Conservation (phyloP, 768 basidiomycete species). For the Termitomyces sp. region DNA sequence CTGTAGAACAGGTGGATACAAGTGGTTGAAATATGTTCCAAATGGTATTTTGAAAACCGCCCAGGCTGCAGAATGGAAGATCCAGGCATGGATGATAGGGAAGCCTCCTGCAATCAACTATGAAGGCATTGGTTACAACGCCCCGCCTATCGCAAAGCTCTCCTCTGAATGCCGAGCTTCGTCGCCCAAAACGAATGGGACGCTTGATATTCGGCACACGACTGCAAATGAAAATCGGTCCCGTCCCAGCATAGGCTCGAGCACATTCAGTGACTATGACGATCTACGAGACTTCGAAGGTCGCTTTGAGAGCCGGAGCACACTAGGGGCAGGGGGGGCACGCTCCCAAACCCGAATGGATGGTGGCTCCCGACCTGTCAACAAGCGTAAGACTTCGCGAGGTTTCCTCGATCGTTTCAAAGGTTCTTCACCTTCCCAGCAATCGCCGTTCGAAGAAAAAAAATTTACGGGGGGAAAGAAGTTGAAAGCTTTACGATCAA, state of each 20-base stretch:
- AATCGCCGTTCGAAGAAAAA: slow-evolving; percentile 37
- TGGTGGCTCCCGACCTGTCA: slow-evolving; percentile 31
- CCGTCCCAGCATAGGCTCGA: slow-evolving; percentile 68
- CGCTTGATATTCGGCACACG: slow-evolving; percentile 25
- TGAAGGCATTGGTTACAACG: slow-evolving; percentile 81
- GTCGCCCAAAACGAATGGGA: slow-evolving; percentile 23
- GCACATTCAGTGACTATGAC: slow-evolving; percentile 81
- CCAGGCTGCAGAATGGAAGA: slow-evolving; percentile 95
- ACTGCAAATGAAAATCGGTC: slow-evolving; percentile 34
- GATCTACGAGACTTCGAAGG: slow-evolving; percentile 85
- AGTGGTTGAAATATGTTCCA: slow-evolving; percentile 96
- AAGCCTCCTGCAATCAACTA: slow-evolving; percentile 85
- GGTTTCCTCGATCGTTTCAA: slow-evolving; percentile 65
- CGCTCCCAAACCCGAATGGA: slow-evolving; percentile 15
- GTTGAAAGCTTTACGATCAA: slow-evolving; percentile 72
- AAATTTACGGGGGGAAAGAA: slow-evolving; percentile 36
- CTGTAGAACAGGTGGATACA: slow-evolving; percentile 63
- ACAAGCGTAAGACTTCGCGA: slow-evolving; percentile 55
- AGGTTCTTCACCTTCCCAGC: slow-evolving; percentile 36
- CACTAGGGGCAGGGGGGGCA: slow-evolving; percentile 43
- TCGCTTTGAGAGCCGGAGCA: slow-evolving; percentile 77
- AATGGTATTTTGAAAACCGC: slow-evolving; percentile 90
- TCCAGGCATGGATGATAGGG: slow-evolving; percentile 96
- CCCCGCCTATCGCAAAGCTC: slow-evolving; percentile 24
- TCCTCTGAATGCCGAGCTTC: slow-evolving; percentile 14